These are phyloP conservation scores for Hirschfeldia incana DNA, from an alignment of 345 rosid species.

Conservation along the genomic window DNA sequence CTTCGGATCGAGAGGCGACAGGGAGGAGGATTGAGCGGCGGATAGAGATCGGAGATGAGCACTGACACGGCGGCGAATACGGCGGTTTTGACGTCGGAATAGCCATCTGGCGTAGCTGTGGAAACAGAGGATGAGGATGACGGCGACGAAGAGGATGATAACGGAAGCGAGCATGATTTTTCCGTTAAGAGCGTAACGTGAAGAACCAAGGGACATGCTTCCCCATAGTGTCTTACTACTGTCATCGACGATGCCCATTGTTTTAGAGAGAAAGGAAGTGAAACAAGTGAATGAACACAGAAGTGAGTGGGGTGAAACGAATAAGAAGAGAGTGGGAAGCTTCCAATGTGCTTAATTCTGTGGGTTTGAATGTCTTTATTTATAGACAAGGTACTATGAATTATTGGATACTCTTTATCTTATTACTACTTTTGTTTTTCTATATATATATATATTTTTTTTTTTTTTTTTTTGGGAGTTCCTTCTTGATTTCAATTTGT, in stretches of 20 bases:
- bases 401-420: conserved; percentile 5
- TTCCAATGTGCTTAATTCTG: background rate
- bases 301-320: background rate
- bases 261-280: conserved; percentile 1
- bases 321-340: background rate
- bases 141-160: conserved; percentile 54
- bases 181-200: conserved; percentile 47
- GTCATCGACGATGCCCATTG: conserved; percentile 16
- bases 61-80: conserved; percentile 46
- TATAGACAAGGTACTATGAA: conserved; percentile 19
- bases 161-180: conserved; percentile 59
- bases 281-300: background rate
- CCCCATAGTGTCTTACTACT: conserved; percentile 23
- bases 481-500: background rate
- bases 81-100: conserved; percentile 44
- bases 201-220: conserved; percentile 16
- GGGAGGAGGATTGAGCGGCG: conserved; percentile 31
- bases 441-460: background rate
- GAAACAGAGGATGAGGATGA: conserved; percentile 53
- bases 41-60: conserved; percentile 39
- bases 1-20: conserved; percentile 49
- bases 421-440: background rate
- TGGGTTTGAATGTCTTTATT: conserved; percentile 33
- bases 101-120: conserved; percentile 62
- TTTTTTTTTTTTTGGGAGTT: background rate